Conservation (phyloP, 192 early-diverging fungal species). For the Rhizoclosmatium globosum region DNA sequence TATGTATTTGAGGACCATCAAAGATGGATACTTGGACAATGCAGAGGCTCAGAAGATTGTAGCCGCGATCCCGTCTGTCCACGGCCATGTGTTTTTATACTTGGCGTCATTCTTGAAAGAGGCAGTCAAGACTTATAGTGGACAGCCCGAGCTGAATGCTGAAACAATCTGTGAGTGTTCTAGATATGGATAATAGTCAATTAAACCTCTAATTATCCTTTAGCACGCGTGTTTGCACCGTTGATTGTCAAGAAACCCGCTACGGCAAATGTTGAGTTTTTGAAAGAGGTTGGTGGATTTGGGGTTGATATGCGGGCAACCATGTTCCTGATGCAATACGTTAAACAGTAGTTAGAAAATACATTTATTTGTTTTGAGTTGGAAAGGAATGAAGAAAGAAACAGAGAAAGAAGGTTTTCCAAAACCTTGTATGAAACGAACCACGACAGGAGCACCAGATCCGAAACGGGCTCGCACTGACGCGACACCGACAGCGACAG, state of each 20-base stretch:
- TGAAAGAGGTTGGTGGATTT: slow-evolving; percentile 30
- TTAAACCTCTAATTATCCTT: neutral
- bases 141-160: slow-evolving; percentile 30
- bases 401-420: neutral
- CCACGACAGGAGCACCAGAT: neutral
- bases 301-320: slow-evolving; percentile 24
- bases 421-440: neutral
- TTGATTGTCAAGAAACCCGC: slow-evolving; percentile 3
- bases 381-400: neutral
- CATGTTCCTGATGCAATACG: slow-evolving; percentile 27
- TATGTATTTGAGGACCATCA: slow-evolving; percentile 69
- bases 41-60: slow-evolving; percentile 53
- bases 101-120: slow-evolving; percentile 81
- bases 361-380: too few species aligned
- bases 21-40: slow-evolving; percentile 59
- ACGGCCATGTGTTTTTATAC: slow-evolving; percentile 83
- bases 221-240: slow-evolving; percentile 28
- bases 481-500: neutral
- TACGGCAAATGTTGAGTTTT: neutral
- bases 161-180: slow-evolving; percentile 55
- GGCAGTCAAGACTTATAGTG: slow-evolving; percentile 56
- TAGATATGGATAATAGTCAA: neutral
- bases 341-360: too few species aligned
- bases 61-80: slow-evolving; percentile 67
- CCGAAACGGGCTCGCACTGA: neutral